Conservation (phyloP, 441 rosid species). For the Adansonia rubrostipa region DNA sequence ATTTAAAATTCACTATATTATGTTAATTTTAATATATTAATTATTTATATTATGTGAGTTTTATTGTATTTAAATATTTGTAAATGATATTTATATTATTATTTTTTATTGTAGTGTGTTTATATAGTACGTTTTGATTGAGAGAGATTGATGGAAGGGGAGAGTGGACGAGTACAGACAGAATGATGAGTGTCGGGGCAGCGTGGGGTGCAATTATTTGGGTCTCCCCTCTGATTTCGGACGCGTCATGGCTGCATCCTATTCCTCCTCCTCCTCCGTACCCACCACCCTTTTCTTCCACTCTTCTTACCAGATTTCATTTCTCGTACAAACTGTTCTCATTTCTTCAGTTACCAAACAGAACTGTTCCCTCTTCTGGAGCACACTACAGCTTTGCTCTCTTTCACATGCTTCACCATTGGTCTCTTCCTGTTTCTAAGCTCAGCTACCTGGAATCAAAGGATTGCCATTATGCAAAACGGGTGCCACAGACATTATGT, state of each 20-base stretch:
- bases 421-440: neutral
- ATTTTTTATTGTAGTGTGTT: too few species aligned
- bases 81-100: too few species aligned
- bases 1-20: too few species aligned
- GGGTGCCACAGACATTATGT: too few species aligned
- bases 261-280: conserved; percentile 62
- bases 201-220: conserved; percentile 68
- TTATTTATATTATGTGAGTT: too few species aligned
- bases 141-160: conserved; percentile 12
- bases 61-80: too few species aligned
- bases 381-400: neutral
- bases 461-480: neutral
- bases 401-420: neutral
- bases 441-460: neutral
- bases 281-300: conserved; percentile 35
- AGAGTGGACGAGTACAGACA: conserved; percentile 39
- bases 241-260: conserved; percentile 65
- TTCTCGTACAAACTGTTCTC: conserved; percentile 29
- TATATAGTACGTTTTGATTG: neutral
- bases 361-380: conserved; percentile 16
- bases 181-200: conserved; percentile 57
- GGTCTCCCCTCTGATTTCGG: conserved; percentile 63
- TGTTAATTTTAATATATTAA: too few species aligned
- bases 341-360: conserved; percentile 17
- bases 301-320: neutral